Evolutionary conservation across 352 stramenopile genomes (phyloP), one percentile per base, ranked within the genome.

Genomic region (Aphanomyces euteiches): DNA sequence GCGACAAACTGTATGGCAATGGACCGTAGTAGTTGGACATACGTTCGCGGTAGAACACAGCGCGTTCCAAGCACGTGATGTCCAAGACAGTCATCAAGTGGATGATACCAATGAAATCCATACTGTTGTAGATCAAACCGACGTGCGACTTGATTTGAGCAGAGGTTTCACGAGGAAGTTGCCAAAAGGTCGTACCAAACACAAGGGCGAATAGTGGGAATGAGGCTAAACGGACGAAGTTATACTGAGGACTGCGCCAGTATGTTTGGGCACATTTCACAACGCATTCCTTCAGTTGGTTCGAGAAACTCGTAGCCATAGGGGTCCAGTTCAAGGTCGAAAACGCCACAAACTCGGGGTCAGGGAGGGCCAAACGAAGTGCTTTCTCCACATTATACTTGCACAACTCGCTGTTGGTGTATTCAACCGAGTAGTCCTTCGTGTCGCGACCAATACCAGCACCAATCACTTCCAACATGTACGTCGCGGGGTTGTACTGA

Each of bases 41-140:
- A 36, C 95, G 90, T 73, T 98, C 93, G 6, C 92, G 80, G 80
- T 98, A 98, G 74, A 95, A 98, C 39, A 92, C 86, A 28, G 92
- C 90, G 43, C 93, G 80, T 61, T 97, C 89, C 8, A 84, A 81
- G 57, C 87, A 77, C 28, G 92, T 83, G 3, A 96, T 75, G 10
- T 88, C 80, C 53, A 97, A 78, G 21, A 93, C 82, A 10, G 75
- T 90, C 65, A 93, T 82, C 50, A 96, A 88, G 37, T 78, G 81
- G 41, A 93, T 90, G 36, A 96, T 79, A 10, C 82, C 80, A 7
- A 92, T 75, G 66, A 97, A 97, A 60, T 93, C 67, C 6, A 90
- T 87, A 12, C 82, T 87, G 7, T 90, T 50, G 43, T 50, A 50
- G 17, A 50, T 50, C 43, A 50, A 50, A 50, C 43, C 43, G 2